Evolutionary conservation across 23 red algal genomes (phyloP).

Genomic region (Agarophyton chilense): DNA sequence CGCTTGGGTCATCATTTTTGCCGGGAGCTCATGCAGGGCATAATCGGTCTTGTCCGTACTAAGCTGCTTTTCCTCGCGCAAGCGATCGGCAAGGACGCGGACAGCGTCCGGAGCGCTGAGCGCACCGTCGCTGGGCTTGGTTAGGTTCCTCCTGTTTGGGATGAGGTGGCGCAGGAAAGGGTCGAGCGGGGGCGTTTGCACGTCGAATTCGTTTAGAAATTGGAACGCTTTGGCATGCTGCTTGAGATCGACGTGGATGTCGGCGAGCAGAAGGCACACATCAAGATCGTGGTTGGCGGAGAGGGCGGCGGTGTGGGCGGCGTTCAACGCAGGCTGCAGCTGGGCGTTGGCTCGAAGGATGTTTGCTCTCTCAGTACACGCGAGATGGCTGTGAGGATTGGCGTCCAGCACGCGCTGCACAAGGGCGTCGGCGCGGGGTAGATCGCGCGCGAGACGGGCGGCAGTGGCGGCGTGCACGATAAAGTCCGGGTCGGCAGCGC

Average conservation of each 20-base stretch:
- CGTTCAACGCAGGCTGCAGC: slow-evolving; percentile 55
- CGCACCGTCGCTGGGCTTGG: slow-evolving; percentile 35
- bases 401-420: slow-evolving; percentile 20
- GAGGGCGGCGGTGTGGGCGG: slow-evolving; percentile 33
- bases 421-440: slow-evolving; percentile 1
- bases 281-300: slow-evolving; percentile 30
- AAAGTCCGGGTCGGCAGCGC: slow-evolving; percentile 13
- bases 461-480: slow-evolving; percentile 55
- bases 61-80: slow-evolving; percentile 76
- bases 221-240: slow-evolving; percentile 64
- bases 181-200: slow-evolving; percentile 81
- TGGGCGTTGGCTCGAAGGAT: slow-evolving; percentile 40
- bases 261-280: slow-evolving; percentile 68
- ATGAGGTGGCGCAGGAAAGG: slow-evolving; percentile 79
- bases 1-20: slow-evolving; percentile 74
- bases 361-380: slow-evolving; percentile 51
- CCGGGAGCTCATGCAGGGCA: slow-evolving; percentile 79
- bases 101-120: slow-evolving; percentile 48
- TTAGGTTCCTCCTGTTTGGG: slow-evolving; percentile 61
- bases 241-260: slow-evolving; percentile 63
- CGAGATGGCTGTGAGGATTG: slow-evolving; percentile 12
- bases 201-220: slow-evolving; percentile 73
- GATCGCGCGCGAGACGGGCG: slow-evolving; percentile 18
- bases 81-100: slow-evolving; percentile 34
- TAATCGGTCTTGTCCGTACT: slow-evolving; percentile 71